Evolutionary conservation across 2,329 filamentous ascomycete species (phyloP).

Genomic region (Fusarium beomiforme): DNA sequence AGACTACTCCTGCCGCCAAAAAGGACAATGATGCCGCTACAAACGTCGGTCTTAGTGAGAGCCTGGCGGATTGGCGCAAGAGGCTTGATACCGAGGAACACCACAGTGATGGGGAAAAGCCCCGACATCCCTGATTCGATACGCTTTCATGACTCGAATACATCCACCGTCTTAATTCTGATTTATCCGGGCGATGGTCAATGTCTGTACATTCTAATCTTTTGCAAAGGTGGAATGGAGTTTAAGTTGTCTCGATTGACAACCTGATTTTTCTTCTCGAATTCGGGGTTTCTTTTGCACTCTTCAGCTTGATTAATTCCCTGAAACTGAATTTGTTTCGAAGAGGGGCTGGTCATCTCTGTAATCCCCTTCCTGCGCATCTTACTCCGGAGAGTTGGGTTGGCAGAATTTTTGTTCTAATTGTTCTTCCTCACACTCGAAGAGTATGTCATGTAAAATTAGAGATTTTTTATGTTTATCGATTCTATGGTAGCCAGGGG

Average conservation of each 20-base stretch:
- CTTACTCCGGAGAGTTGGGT: constrained; percentile 15
- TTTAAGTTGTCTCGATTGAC: constrained; percentile 36
- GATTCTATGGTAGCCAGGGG: constrained; percentile 4
- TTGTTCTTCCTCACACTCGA: constrained; percentile 35
- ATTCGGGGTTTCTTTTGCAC: constrained; percentile 29
- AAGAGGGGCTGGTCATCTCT: constrained; percentile 3
- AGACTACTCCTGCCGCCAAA: constrained; percentile 56
- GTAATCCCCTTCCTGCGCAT: background rate
- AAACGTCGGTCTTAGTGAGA: constrained; percentile 70
- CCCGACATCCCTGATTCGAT: constrained; percentile 41
- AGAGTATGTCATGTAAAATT: constrained; percentile 38
- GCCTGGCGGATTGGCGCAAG: constrained; percentile 82
- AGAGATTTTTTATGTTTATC: constrained; percentile 26
- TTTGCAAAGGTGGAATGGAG: constrained; percentile 43
- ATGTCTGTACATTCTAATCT: constrained; percentile 41
- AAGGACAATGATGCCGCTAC: constrained; percentile 56
- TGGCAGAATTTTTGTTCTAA: constrained; percentile 28
- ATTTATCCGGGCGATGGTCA: constrained; percentile 33
- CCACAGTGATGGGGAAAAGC: constrained; percentile 43
- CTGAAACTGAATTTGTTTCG: constrained; percentile 25
- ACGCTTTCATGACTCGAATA: constrained; percentile 48
- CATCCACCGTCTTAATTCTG: constrained; percentile 45
- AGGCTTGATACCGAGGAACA: constrained; percentile 70
- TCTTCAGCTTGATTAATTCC: constrained; percentile 18
- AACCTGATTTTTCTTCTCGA: constrained; percentile 27